phyloP scores from a whole-genome alignment of 2,329 filamentous ascomycete genomes.

The Stachybotrys chartarum region DNA sequence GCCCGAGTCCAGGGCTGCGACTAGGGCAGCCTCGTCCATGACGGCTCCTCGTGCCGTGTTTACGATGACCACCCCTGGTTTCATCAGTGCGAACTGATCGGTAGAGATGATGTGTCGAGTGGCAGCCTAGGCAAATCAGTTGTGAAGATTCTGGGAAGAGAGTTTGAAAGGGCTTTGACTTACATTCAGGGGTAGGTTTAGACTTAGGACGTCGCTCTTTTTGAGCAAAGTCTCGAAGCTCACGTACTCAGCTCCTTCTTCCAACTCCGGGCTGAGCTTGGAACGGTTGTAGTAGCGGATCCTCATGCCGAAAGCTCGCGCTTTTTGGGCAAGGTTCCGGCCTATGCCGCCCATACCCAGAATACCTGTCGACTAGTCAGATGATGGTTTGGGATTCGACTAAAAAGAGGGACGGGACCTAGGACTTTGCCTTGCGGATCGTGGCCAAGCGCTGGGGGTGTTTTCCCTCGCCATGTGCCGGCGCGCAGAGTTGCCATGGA shows the following conservation, averaged over 20 bases:
- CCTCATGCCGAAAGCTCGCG: constrained; percentile 67
- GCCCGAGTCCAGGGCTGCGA: constrained; percentile 62
- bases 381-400: too few species aligned
- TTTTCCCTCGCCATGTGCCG: constrained; percentile 59
- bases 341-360: constrained; percentile 85
- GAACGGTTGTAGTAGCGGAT: constrained; percentile 70
- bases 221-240: constrained; percentile 65
- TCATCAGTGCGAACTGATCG: constrained; percentile 69
- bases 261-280: constrained; percentile 46
- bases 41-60: constrained; percentile 80
- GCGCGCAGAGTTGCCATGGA: constrained; percentile 59
- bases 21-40: constrained; percentile 74
- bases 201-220: constrained; percentile 67
- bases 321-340: constrained; percentile 67
- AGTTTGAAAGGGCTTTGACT: constrained; percentile 32
- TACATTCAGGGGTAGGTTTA: constrained; percentile 78
- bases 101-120: constrained; percentile 72
- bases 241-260: constrained; percentile 58
- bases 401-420: constrained; percentile 28
- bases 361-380: constrained; percentile 32
- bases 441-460: constrained; percentile 55
- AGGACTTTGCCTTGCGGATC: constrained; percentile 74
- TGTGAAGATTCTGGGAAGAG: neutral
- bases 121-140: constrained; percentile 31
- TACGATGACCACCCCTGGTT: constrained; percentile 66